Evolutionary conservation across 2,329 filamentous ascomycete species (phyloP).

Genomic region (Neofusicoccum parvum): DNA sequence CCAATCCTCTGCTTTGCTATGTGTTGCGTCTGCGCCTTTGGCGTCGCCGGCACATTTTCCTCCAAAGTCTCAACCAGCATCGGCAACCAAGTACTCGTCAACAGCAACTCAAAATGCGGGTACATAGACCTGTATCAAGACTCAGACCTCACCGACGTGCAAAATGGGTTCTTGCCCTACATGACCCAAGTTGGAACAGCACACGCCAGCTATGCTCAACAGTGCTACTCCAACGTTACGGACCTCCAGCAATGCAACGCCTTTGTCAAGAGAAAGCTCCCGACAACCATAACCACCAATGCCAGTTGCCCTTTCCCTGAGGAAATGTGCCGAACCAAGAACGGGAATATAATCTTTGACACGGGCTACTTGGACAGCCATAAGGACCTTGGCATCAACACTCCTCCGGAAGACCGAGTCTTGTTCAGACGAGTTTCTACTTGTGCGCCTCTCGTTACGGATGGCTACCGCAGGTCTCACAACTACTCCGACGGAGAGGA

Average conservation of each 20-base stretch:
- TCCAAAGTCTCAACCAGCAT: constrained; percentile 34
- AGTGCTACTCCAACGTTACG: constrained; percentile 20
- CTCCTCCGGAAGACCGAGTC: constrained; percentile 22
- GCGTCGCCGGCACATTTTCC: constrained; percentile 35
- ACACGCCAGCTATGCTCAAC: neutral
- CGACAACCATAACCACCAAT: constrained; percentile 13
- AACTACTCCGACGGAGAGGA: neutral
- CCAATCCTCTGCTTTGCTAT: constrained; percentile 30
- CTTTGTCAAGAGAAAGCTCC: constrained; percentile 17
- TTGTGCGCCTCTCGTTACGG: constrained; percentile 23
- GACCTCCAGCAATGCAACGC: constrained; percentile 9
- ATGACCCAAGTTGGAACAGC: constrained; percentile 7
- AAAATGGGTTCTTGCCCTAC: neutral
- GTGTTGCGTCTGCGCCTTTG: constrained; percentile 28
- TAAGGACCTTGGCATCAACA: constrained; percentile 29
- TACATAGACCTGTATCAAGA: neutral
- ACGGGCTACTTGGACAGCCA: constrained; percentile 27
- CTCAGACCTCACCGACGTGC: neutral
- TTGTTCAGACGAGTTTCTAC: neutral
- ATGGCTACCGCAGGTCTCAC: neutral
- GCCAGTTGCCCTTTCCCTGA: constrained; percentile 24
- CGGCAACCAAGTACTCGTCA: constrained; percentile 36
- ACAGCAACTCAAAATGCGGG: constrained; percentile 31
- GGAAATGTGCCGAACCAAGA: constrained; percentile 20
- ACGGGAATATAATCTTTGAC: constrained; percentile 25